These are phyloP conservation scores for Stentor roeselii DNA, from an alignment of 73 alveolate genomes.

Conservation along the genomic window DNA sequence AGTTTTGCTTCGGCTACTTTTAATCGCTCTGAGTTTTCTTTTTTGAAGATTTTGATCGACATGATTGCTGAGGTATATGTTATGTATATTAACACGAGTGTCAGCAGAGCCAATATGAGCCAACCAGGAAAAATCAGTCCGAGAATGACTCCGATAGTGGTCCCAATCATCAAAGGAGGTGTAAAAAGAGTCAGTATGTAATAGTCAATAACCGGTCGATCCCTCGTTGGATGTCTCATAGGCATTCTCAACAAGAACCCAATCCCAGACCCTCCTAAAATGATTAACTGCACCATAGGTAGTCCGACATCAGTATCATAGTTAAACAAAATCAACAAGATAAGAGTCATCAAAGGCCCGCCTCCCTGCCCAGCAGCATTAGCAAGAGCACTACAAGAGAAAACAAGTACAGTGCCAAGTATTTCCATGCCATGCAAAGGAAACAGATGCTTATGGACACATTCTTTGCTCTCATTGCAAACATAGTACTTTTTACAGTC, in stretches of 20 bases:
- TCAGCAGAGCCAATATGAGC: constrained; percentile 16
- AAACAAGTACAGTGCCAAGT: background rate
- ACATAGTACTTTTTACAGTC: background rate
- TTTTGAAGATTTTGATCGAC: background rate
- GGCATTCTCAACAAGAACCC: background rate
- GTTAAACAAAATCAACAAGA: background rate
- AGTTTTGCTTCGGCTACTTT: background rate
- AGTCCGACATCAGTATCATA: background rate
- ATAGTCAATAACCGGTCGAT: constrained; percentile 10
- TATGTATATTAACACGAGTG: background rate
- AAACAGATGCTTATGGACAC: background rate
- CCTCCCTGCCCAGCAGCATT: constrained; percentile 24
- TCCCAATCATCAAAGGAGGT: constrained; percentile 19
- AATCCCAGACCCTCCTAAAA: background rate
- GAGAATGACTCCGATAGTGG: constrained; percentile 26
- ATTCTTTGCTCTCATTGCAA: constrained; percentile 2
- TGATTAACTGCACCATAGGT: constrained; percentile 19
- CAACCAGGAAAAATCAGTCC: constrained; percentile 3
- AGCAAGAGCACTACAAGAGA: background rate
- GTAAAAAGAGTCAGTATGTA: background rate
- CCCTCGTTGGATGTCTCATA: constrained; percentile 23
- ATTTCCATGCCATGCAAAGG: constrained; percentile 8
- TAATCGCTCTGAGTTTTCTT: background rate
- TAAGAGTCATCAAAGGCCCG: background rate
- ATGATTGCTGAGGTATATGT: background rate